Base-by-base conservation (phyloP, 73 alveolate genomes). In the Symbiodinium pilosum region DNA sequence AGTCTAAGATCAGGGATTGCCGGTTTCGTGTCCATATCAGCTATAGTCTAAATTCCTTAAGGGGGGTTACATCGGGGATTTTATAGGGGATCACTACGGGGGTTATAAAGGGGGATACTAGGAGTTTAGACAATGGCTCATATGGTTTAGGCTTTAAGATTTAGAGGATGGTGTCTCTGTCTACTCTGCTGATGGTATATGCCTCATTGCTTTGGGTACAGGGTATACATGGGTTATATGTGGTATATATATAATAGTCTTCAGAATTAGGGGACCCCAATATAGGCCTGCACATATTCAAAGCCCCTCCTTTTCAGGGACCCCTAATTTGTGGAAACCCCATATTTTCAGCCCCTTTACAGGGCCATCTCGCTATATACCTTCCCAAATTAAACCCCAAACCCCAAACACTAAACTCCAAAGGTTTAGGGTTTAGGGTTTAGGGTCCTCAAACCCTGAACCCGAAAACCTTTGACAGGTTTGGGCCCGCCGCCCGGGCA, bases 401-500 rank as follows among this genome's bases (percentile, higher is more conserved):
- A 56, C 73, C 32, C 32, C 32, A 47, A 47, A 47, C 59, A 6
- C 59, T 14, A 47, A 47, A 47, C 59, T 14, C 59, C 59, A 47
- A 47, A 47, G n/a, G n/a, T n/a, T n/a, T n/a, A n/a, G n/a, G n/a
- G n/a, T n/a, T n/a, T n/a, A n/a, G n/a, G n/a, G n/a, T n/a, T n/a
- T n/a, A n/a, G n/a, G n/a, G n/a, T n/a, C 75, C 75, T 34, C 32
- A 56, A 56, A 56, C 75, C 75, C 75, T 56, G 26, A 56, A 56
- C 75, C 34, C 75, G 11, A 18, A 1, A 51, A 56, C 75, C 38
- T 3, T 56, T 21, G 26, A 56, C 75, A 71, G 84, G 94, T 87
- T 30, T 39, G 68, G 41, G 94, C 94, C 4, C 81, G 94, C 26
- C 85, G 86, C n/a, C 86, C 94, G 14, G 86, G 85, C n/a, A 38